Evolutionary conservation across 371 early-diverging fungal genomes (phyloP), one percentile per base, ranked within the genome.

Genomic region (Sanchytrium tribonematis): DNA sequence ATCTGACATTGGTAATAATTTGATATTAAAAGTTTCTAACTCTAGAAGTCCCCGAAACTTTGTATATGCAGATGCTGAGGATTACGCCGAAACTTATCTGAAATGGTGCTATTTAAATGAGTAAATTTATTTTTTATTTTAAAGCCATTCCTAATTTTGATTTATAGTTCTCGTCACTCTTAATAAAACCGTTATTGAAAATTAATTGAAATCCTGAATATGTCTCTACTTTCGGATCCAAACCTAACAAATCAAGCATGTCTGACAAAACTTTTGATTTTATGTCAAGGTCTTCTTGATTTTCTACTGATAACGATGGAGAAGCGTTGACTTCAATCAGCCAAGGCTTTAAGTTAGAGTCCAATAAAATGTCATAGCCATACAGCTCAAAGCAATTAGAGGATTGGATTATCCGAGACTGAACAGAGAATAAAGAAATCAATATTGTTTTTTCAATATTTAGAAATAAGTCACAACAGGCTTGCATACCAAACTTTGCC

Each of bases 371-470:
- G 69, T 82, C 83, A 72, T 81, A 82, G 29, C 83, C 83, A 71
- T 82, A 81, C 66, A 82, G 73, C 69, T 82, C 83, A 72, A 82
- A 82, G 68, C 81, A 81, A 67, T 82, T 81, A 73, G 80, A 80
- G 69, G 81, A 81, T 68, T 82, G 79, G 28, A 82, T 82, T 81
- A 82, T 82, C 28, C 80, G 78, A 70, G 81, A 81, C 70, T 81
- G 80, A 16, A 81, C 81, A 29, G 75, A 74, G 74, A 82, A 78
- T 70, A 82, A 69, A 30, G 76, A 77, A 30, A 80, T 74, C 16
- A 82, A 78, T n/a, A 82, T 75, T 28, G 78, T 68, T 17, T 79
- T 80, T 72, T 82, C 83, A 76, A 82, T 82, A 30, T 81, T 80
- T 12, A 79, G 79, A 66, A 82, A 81, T 1, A 80, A 70, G 1